Evolutionary conservation across 352 stramenopile genomes (phyloP).

Genomic region (Phytophthora pistaciae): DNA sequence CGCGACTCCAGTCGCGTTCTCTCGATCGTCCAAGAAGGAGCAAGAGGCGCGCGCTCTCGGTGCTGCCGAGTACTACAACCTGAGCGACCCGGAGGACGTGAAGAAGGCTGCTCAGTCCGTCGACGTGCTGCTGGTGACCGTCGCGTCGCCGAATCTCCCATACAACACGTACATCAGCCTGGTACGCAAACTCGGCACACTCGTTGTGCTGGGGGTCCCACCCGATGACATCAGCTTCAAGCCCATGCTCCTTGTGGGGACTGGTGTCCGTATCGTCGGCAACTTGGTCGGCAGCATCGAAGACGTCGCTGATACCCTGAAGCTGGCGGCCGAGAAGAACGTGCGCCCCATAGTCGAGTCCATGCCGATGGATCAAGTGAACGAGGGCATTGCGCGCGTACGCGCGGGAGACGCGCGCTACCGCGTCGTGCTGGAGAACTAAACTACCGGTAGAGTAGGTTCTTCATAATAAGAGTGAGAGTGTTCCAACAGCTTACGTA

Average conservation of each 20-base stretch:
- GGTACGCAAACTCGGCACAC: slow-evolving; percentile 58
- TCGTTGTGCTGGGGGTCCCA: slow-evolving; percentile 68
- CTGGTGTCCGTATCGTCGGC: slow-evolving; percentile 53
- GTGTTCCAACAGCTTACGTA: too few species aligned
- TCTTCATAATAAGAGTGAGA: too few species aligned
- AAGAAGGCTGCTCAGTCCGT: slow-evolving; percentile 37
- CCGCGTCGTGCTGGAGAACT: slow-evolving; percentile 37
- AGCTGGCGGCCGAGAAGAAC: slow-evolving; percentile 69
- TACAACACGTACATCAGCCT: slow-evolving; percentile 57
- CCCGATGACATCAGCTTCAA: slow-evolving; percentile 54
- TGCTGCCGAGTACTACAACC: background rate
- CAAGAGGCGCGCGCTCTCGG: background rate
- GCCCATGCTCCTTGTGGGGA: slow-evolving; percentile 53
- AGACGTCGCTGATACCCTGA: slow-evolving; percentile 83
- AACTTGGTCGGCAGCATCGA: slow-evolving; percentile 77
- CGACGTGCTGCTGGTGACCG: slow-evolving; percentile 62
- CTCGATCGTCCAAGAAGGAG: background rate
- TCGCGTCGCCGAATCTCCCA: slow-evolving; percentile 48
- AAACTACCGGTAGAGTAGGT: background rate
- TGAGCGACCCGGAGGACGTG: slow-evolving; percentile 29
- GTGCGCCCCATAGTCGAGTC: slow-evolving; percentile 45
- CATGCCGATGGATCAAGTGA: slow-evolving; percentile 45
- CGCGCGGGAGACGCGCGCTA: slow-evolving; percentile 39
- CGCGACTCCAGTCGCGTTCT: background rate
- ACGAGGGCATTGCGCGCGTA: slow-evolving; percentile 33